Base-by-base conservation (phyloP, 306 rosid genomes). In the Sicyos baderoa region DNA sequence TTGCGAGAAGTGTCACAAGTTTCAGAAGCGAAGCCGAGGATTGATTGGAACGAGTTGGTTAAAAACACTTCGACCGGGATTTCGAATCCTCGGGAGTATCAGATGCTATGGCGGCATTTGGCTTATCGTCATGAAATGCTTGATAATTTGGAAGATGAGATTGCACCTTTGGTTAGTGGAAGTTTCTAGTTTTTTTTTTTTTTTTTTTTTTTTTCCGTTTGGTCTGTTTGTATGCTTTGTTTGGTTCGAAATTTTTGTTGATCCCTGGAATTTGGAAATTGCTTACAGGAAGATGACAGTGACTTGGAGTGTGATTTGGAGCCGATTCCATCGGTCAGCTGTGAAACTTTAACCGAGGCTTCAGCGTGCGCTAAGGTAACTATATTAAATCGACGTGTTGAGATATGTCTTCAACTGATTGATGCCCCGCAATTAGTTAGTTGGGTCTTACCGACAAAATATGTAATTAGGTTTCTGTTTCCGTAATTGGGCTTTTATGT, bases 61-160 rank as follows among this genome's bases (percentile, higher is more conserved):
- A 84, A 77, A 75, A 85, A 78, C 48, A 88, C 89, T 15, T 72
- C 91, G 0, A 86, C 97, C 64, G 97, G 96, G 44, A 94, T 94
- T 70, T 82, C 90, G 9, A 86, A 71, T 84, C 89, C 96, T 22
- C 79, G 89, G 61, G 99, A 94, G 70, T 88, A 81, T 75, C 99
- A 88, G 79, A 84, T 94, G 97, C 71, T 94, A 2, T 94, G 99
- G 99, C 97, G 87, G 42, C 90, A 90, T 85, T 69, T 94, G 71
- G 97, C 99, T 0, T 94, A 94, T 73, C 84, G 81, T 4, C 72
- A 86, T 16, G 9, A 79, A 27, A 75, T 88, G 69, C 55, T 68
- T 9, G 85, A 86, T 2, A 75, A 66, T 21, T 56, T 86, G 3
- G 87, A 79, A 17, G 75, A 82, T 16, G 91, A 56, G 3, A 83